A percentile compares a stretch with the other conserved stretches of the same genome.
Conservation (phyloP, 2,329 filamentous ascomycete species). For the Cyclaneusma minus region DNA sequence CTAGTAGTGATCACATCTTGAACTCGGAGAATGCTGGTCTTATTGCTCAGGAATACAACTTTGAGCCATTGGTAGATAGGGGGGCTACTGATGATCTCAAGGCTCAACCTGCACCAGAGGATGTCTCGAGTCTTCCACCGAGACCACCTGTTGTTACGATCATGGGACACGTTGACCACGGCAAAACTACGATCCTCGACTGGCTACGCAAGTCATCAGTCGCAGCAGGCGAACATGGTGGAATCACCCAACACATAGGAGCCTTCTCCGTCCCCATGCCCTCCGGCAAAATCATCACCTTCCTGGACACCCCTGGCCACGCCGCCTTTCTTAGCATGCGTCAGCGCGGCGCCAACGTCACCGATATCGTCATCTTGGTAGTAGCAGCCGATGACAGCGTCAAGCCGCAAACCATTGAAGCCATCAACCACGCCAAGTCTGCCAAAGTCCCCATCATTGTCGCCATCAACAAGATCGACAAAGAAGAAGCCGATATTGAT, state of each 20-base stretch:
- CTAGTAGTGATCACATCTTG: conserved; percentile 69
- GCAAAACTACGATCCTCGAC: conserved; percentile 92
- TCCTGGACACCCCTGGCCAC: conserved; percentile 92
- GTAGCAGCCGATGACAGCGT: conserved; percentile 96
- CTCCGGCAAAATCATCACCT: conserved; percentile 80
- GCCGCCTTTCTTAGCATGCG: conserved; percentile 94
- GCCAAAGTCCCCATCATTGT: conserved; percentile 92
- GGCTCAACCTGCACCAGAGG: conserved; percentile 51
- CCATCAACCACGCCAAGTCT: conserved; percentile 78
- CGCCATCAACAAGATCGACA: conserved; percentile 95
- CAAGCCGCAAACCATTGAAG: conserved; percentile 92
- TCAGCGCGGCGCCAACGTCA: conserved; percentile 86
- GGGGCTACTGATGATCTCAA: conserved; percentile 55
- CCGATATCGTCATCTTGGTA: conserved; percentile 90
- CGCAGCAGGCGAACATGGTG: conserved; percentile 81
- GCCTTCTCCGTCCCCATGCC: conserved; percentile 87
- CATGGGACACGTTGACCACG: conserved; percentile 98
- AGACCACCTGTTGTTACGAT: conserved; percentile 94
- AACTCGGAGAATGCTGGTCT: conserved; percentile 82
- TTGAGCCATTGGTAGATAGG: conserved; percentile 63
- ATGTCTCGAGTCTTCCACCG: conserved; percentile 49
- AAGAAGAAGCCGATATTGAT: conserved; percentile 64
- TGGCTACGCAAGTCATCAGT: conserved; percentile 87
- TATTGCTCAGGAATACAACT: conserved; percentile 85
- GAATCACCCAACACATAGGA: conserved; percentile 97